A percentile compares a stretch with the other conserved stretches of the same genome.
phyloP scores from a whole-genome alignment of 768 basidiomycete species.

The Auriscalpium orientale region DNA sequence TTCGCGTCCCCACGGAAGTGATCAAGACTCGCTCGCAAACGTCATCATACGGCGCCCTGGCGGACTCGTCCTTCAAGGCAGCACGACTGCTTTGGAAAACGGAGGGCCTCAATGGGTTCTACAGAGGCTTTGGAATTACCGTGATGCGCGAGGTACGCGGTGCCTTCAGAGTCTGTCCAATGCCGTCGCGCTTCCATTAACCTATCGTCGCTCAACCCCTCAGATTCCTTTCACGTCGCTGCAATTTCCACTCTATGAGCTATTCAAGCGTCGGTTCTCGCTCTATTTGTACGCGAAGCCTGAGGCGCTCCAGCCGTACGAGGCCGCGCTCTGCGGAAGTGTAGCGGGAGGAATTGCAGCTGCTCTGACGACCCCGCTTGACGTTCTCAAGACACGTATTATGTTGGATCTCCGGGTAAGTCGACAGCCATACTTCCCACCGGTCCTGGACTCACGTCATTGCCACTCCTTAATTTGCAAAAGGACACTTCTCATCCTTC shows the following conservation, averaged over 20 bases:
- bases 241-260: conserved; percentile 94
- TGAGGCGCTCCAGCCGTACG: conserved; percentile 46
- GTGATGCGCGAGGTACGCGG: conserved; percentile 55
- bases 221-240: conserved; percentile 95
- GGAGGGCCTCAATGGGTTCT: conserved; percentile 74
- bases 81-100: conserved; percentile 47
- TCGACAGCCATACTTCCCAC: background rate
- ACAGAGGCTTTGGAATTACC: conserved; percentile 80
- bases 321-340: conserved; percentile 85
- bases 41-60: conserved; percentile 55
- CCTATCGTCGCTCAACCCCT: background rate
- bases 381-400: conserved; percentile 93
- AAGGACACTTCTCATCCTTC: conserved; percentile 44
- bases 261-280: conserved; percentile 66
- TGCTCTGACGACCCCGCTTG: conserved; percentile 86
- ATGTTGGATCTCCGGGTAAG: conserved; percentile 88
- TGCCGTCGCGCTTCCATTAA: background rate
- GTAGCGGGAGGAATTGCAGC: conserved; percentile 89
- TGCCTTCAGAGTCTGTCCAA: background rate
- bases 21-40: conserved; percentile 93
- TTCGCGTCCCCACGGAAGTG: conserved; percentile 94
- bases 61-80: conserved; percentile 52
- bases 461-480: background rate
- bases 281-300: conserved; percentile 42
- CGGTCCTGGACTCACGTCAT: no score